Conservation (phyloP, 345 rosid genomes). For the Trapa incisa region DNA sequence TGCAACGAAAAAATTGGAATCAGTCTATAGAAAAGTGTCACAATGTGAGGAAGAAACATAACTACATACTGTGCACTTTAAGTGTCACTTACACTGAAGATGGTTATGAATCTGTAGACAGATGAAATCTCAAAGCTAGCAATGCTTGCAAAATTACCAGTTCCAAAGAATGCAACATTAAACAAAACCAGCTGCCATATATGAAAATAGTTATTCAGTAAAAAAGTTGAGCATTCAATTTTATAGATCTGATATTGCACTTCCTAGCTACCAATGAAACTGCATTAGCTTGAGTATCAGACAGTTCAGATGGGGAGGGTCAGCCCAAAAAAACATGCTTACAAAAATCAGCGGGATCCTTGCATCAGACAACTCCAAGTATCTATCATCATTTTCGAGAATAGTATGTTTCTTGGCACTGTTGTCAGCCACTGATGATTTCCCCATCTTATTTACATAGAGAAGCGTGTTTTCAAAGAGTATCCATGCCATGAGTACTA, state of each 20-base stretch:
- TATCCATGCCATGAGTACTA: slow-evolving; percentile 75
- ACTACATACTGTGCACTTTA: background rate
- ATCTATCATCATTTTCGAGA: slow-evolving; percentile 47
- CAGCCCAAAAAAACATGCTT: slow-evolving; percentile 19
- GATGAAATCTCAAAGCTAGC: slow-evolving; percentile 99
- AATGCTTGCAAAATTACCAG: slow-evolving; percentile 95
- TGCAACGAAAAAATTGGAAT: slow-evolving; percentile 19
- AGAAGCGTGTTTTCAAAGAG: slow-evolving; percentile 61
- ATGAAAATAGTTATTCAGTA: slow-evolving; percentile 5
- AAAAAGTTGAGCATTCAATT: background rate
- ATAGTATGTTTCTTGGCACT: slow-evolving; percentile 22
- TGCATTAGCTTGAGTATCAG: background rate
- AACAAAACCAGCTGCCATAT: slow-evolving; percentile 67
- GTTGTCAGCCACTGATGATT: slow-evolving; percentile 23
- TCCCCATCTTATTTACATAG: slow-evolving; percentile 30
- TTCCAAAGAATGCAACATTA: slow-evolving; percentile 93
- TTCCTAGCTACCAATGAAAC: background rate
- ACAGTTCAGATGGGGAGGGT: background rate
- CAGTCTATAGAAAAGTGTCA: background rate
- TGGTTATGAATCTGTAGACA: slow-evolving; percentile 81
- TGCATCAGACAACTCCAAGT: slow-evolving; percentile 67
- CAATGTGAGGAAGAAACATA: background rate
- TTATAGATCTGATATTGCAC: background rate
- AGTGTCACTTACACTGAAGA: slow-evolving; percentile 73
- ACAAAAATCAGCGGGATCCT: slow-evolving; percentile 80